Percentiles rank a stretch among this genome's conserved stretches.
Conservation (phyloP, 805 yeast species). For the Brettanomyces custersianus region DNA sequence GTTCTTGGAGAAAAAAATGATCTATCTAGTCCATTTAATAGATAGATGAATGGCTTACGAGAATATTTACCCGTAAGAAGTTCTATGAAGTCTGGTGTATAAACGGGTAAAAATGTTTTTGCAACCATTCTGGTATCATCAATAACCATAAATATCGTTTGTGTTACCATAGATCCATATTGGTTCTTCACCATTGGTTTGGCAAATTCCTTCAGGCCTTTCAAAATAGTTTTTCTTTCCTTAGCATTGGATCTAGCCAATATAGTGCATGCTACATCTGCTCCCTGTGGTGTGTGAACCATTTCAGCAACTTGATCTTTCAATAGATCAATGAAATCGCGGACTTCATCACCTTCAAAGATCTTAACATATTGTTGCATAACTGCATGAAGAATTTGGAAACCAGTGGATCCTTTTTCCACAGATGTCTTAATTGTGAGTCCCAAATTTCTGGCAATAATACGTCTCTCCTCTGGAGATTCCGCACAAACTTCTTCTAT, state of each 20-base stretch:
- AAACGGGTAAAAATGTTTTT: conserved; percentile 62
- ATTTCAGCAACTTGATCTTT: conserved; percentile 88
- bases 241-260: conserved; percentile 83
- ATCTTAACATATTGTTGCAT: conserved; percentile 82
- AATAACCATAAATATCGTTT: conserved; percentile 71
- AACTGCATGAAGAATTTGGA: conserved; percentile 92
- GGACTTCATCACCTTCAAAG: conserved; percentile 58
- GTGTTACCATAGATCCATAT: conserved; percentile 75
- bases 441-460: conserved; percentile 64
- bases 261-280: conserved; percentile 79
- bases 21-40: conserved; percentile 70
- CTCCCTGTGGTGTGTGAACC: conserved; percentile 91
- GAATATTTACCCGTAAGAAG: conserved; percentile 65
- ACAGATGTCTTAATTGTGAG: conserved; percentile 86
- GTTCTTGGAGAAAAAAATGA: conserved; percentile 70
- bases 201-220: conserved; percentile 67
- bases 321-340: conserved; percentile 75
- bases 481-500: conserved; percentile 60
- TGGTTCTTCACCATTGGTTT: conserved; percentile 72
- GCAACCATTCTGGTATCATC: conserved; percentile 85
- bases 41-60: conserved; percentile 80
- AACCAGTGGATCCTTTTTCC: conserved; percentile 92
- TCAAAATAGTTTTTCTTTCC: conserved; percentile 76
- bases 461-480: conserved; percentile 67
- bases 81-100: conserved; percentile 41